Conservation (phyloP, 2,329 filamentous ascomycete genomes). For the Colletotrichum cuscutae region DNA sequence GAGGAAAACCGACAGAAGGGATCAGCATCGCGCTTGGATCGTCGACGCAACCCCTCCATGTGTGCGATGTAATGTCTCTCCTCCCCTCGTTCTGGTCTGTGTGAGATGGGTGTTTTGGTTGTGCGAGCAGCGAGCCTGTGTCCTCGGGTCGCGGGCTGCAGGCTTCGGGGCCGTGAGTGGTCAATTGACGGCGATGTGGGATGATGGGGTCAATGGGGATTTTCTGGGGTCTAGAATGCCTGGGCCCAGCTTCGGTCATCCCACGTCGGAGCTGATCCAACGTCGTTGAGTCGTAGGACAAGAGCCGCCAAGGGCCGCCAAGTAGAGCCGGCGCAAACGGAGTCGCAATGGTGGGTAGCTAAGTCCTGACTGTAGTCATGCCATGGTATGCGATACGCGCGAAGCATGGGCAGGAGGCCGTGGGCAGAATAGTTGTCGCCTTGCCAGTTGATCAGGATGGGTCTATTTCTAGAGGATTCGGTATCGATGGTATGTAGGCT, state of each 20-base stretch:
- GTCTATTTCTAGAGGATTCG: not conserved
- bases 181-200: constrained; percentile 10
- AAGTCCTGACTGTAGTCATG: constrained; percentile 10
- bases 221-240: constrained; percentile 21
- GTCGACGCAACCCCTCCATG: constrained; percentile 11
- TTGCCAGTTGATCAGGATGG: not conserved
- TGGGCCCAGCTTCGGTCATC: constrained; percentile 17
- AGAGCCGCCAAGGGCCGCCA: constrained; percentile 32
- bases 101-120: not conserved
- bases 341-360: constrained; percentile 23
- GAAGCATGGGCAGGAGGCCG: not conserved
- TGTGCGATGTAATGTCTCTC: not conserved
- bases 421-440: constrained; percentile 7
- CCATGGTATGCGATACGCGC: constrained; percentile 7
- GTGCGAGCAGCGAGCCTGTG: not conserved
- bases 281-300: constrained; percentile 31
- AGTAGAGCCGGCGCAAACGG: constrained; percentile 31
- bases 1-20: constrained; percentile 21
- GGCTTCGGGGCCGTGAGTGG: not conserved
- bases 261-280: constrained; percentile 22
- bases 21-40: constrained; percentile 33
- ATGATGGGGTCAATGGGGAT: constrained; percentile 16
- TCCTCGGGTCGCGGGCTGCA: not conserved
- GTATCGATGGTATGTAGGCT: not conserved
- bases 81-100: constrained; percentile 12